These are phyloP conservation scores for Dactylellina sp. DNA, from an alignment of 2,329 filamentous ascomycete species.

Conservation along the genomic window DNA sequence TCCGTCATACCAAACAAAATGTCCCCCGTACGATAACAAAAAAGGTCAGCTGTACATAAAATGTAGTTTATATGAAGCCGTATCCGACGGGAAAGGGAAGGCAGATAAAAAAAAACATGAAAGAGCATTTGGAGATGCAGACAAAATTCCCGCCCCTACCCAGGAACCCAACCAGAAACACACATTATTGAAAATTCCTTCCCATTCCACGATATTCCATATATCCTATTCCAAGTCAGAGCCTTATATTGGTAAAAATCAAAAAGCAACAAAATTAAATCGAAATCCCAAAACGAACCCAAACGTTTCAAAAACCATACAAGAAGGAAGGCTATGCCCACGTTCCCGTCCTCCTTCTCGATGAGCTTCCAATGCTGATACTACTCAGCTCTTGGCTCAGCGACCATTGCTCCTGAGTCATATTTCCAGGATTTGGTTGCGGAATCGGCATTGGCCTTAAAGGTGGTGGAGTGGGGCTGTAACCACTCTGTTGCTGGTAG, in stretches of 20 bases:
- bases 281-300: slow-evolving; percentile 3
- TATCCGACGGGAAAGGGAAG: background rate
- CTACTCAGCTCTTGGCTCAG: slow-evolving; percentile 55
- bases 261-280: background rate
- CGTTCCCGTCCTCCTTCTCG: slow-evolving; percentile 44
- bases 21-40: background rate
- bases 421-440: slow-evolving; percentile 34
- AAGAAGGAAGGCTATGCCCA: slow-evolving; percentile 31
- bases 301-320: background rate
- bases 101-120: background rate
- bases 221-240: no score
- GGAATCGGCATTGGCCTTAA: slow-evolving; percentile 26
- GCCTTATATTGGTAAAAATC: no score
- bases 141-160: no score
- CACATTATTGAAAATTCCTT: no score
- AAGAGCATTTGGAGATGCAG: no score
- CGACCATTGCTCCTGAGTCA: slow-evolving; percentile 54
- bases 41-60: slow-evolving; percentile 14
- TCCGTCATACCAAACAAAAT: background rate
- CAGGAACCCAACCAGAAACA: background rate
- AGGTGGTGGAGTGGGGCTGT: slow-evolving; percentile 8
- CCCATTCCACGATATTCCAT: background rate
- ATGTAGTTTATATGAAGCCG: background rate
- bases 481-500: slow-evolving; percentile 31
- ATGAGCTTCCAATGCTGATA: slow-evolving; percentile 47